A percentile compares a stretch with the other conserved stretches of the same genome.
phyloP scores from a whole-genome alignment of 2,329 filamentous ascomycete species.

The Hypocreales sp. region DNA sequence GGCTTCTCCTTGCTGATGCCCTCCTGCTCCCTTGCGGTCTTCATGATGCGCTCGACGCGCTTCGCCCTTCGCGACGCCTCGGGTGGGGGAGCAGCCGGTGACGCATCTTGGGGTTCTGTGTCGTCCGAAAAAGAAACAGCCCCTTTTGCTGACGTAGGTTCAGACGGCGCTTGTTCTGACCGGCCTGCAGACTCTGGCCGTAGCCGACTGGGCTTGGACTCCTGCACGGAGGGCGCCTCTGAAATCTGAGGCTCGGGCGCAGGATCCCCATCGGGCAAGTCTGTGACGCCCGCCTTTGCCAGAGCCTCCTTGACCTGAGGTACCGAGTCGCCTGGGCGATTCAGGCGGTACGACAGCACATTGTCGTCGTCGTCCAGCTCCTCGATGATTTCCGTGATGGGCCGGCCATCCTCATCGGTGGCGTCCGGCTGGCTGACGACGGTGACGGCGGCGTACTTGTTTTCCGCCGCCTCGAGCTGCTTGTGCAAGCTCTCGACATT shows the following conservation, averaged over 20 bases:
- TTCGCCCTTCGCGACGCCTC: conserved; percentile 22
- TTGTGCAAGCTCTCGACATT: conserved; percentile 65
- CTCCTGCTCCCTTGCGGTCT: conserved; percentile 38
- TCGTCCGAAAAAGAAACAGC: conserved; percentile 48
- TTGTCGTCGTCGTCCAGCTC: conserved; percentile 85
- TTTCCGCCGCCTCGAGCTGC: conserved; percentile 52
- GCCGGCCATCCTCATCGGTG: conserved; percentile 52
- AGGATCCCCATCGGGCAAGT: conserved; percentile 14
- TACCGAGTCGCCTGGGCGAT: conserved; percentile 51
- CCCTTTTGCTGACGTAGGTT: conserved; percentile 25
- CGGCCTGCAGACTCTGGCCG: too few relatives aligned
- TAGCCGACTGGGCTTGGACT: not conserved
- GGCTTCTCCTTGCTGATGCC: conserved; percentile 23
- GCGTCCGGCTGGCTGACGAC: conserved; percentile 44
- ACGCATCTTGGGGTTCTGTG: conserved; percentile 28
- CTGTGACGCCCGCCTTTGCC: conserved; percentile 57
- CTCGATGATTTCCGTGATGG: conserved; percentile 83
- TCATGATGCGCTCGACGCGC: conserved; percentile 40
- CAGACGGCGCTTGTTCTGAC: not conserved
- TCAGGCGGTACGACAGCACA: conserved; percentile 52
- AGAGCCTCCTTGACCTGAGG: conserved; percentile 56
- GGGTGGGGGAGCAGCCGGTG: conserved; percentile 7
- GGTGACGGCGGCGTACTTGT: conserved; percentile 50
- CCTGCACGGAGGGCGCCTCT: too few relatives aligned
- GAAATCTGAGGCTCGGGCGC: conserved; percentile 1